These are phyloP conservation scores for Saccharomyces hybrid DNA, from an alignment of 1,139 yeast genomes.

Conservation along the genomic window DNA sequence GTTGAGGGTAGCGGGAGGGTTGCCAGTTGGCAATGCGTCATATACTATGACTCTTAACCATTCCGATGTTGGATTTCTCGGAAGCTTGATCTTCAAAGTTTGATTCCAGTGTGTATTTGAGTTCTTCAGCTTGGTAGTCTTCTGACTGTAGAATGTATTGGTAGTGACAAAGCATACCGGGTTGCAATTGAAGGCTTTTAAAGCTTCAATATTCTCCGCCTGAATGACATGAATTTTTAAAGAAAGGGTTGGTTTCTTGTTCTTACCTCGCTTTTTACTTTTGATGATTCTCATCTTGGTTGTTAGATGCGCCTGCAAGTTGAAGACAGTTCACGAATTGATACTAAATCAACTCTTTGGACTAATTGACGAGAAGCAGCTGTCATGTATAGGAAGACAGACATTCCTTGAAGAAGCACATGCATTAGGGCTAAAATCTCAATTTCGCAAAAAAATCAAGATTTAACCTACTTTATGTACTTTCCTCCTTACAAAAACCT, in stretches of 20 bases:
- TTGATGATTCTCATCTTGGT: conserved; percentile 17
- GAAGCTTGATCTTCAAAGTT: conserved; percentile 23
- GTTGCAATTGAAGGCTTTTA: conserved; percentile 25
- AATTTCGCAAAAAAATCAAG: not conserved
- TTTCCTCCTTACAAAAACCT: not conserved
- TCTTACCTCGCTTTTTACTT: conserved; percentile 11
- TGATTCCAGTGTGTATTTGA: conserved; percentile 25
- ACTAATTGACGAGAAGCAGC: not conserved
- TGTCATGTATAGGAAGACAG: not conserved
- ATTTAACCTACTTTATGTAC: not conserved
- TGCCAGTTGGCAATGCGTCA: conserved; percentile 16
- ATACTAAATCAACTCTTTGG: not conserved
- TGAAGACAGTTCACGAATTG: not conserved
- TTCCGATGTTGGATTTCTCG: conserved; percentile 23
- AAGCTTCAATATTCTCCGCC: conserved; percentile 19
- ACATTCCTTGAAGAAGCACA: not conserved
- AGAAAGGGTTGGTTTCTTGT: conserved; percentile 11
- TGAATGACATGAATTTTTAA: conserved; percentile 21
- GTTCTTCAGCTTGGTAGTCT: conserved; percentile 20
- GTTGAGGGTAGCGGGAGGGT: not conserved
- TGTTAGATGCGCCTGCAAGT: not conserved
- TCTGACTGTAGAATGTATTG: conserved; percentile 20
- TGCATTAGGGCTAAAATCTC: not conserved
- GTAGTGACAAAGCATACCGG: conserved; percentile 28
- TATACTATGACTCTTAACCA: conserved; percentile 25